Evolutionary conservation across 2,329 filamentous ascomycete genomes (phyloP), one percentile per base, ranked within the genome.

Genomic region (Aureobasidium melanogenum): DNA sequence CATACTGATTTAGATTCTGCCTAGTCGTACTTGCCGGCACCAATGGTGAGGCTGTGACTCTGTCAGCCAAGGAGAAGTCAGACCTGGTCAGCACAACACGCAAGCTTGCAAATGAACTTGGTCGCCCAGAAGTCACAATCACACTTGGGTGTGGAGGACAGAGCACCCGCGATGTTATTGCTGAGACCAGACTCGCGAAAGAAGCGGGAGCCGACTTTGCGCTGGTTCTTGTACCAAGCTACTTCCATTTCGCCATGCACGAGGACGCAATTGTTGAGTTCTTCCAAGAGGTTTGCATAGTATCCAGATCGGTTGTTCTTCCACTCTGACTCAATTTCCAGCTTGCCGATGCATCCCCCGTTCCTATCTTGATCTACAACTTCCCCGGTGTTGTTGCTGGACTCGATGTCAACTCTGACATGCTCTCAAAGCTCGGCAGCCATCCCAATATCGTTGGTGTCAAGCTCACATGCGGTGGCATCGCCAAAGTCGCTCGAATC

Each of bases 21-120:
- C 8, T 88, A 22, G 80, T 93, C 48, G 87, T 88, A 52, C 89
- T 87, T 12, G 88, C 91, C 72, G 89, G 89, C 50, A 91, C 87
- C 70, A 93, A 93, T 70, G 89, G 89, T 68, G 89, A 94, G 76
- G 88, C 89, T 8, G 88, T 91, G 15, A 88, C 91, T 69, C 80
- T 93, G 38, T 84, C 85, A 43, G 85, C 86, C 67, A 77, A 81
- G 28, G 89, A 93, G 75, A 84, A 88, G 63, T 81, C 82, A 51
- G 76, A 83, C 55, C 83, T 93, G 67, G 91, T 87, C 8, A 76
- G 77, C 57, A 84, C 86, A 41, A 91, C 88, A 1, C 85, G 89
- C 44, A 80, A 82, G 63, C 87, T 88, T n/a, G 79, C 92, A 41
- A 82, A 89, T 69, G 78, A 80, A 14, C 82, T 84, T 36, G 87